Evolutionary conservation across 306 rosid genomes (phyloP).

Genomic region (Dalbergia cochinchinensis): DNA sequence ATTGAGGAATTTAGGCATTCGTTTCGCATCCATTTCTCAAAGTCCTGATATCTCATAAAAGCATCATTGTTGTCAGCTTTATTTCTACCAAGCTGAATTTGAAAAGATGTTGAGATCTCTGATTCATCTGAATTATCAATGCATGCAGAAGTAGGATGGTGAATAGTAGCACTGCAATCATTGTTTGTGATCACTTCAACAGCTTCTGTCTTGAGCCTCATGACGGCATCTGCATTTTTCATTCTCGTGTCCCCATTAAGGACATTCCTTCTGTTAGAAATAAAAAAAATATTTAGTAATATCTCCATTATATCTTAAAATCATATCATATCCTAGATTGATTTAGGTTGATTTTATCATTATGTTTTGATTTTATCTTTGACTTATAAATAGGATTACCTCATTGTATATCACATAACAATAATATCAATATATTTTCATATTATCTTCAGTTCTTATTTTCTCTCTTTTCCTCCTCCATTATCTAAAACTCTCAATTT

Average conservation of each 20-base stretch:
- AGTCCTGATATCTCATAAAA: slow-evolving; percentile 69
- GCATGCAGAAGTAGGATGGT: slow-evolving; percentile 52
- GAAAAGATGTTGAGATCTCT: slow-evolving; percentile 68
- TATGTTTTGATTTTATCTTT: no score
- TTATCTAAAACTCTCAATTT: no score
- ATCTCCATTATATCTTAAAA: no score
- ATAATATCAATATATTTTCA: no score
- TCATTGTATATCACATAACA: no score
- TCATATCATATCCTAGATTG: no score
- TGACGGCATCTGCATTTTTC: slow-evolving; percentile 45
- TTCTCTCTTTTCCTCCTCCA: no score
- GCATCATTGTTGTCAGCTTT: slow-evolving; percentile 59
- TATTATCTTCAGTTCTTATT: no score
- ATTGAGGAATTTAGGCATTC: slow-evolving; percentile 62
- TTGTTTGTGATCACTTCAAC: slow-evolving; percentile 43
- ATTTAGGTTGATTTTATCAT: no score
- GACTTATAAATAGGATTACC: no score
- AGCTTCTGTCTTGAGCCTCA: slow-evolving; percentile 46
- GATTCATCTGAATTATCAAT: slow-evolving; percentile 52
- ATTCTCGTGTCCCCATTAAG: slow-evolving; percentile 38
- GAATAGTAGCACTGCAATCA: slow-evolving; percentile 47
- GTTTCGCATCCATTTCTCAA: slow-evolving; percentile 78
- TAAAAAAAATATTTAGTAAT: no score
- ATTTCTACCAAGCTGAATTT: slow-evolving; percentile 65
- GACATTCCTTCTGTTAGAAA: slow-evolving; percentile 44